These are phyloP conservation scores for Jamesozyma spencerorum DNA, from an alignment of 805 yeast genomes.

Conservation along the genomic window DNA sequence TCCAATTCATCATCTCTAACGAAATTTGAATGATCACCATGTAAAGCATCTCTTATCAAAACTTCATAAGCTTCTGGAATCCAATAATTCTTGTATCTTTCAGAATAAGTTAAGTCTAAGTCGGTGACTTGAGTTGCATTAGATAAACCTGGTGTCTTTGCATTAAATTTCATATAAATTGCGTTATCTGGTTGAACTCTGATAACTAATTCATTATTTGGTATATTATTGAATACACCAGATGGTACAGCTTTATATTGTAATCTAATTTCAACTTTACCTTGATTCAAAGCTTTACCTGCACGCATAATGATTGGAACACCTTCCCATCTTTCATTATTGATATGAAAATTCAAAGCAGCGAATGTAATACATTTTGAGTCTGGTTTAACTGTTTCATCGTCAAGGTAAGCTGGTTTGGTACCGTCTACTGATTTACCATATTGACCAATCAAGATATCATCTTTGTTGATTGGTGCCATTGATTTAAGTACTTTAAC, in stretches of 20 bases:
- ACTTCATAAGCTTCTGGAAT: constrained; percentile 98
- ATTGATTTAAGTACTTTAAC: constrained; percentile 84
- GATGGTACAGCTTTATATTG: constrained; percentile 82
- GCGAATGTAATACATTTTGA: constrained; percentile 91
- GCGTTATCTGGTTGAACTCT: constrained; percentile 95
- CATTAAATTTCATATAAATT: constrained; percentile 83
- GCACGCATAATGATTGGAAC: constrained; percentile 94
- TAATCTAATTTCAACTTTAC: constrained; percentile 89
- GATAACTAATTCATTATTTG: constrained; percentile 87
- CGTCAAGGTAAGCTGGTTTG: constrained; percentile 88
- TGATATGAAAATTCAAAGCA: constrained; percentile 66
- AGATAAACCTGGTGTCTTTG: constrained; percentile 87
- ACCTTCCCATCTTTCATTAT: constrained; percentile 97
- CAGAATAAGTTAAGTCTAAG: constrained; percentile 76
- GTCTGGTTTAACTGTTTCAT: constrained; percentile 71
- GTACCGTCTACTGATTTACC: constrained; percentile 72
- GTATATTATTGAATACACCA: constrained; percentile 72
- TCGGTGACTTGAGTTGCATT: constrained; percentile 78
- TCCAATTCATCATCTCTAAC: constrained; percentile 97
- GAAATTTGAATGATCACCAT: constrained; percentile 93
- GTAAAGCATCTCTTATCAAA: constrained; percentile 77
- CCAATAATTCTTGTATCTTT: constrained; percentile 78
- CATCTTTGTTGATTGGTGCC: constrained; percentile 51
- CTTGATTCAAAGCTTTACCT: constrained; percentile 92
- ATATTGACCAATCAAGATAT: constrained; percentile 83